These are phyloP conservation scores for Arxiozyma telluris DNA, from an alignment of 1,139 yeast genomes.

Conservation along the genomic window DNA sequence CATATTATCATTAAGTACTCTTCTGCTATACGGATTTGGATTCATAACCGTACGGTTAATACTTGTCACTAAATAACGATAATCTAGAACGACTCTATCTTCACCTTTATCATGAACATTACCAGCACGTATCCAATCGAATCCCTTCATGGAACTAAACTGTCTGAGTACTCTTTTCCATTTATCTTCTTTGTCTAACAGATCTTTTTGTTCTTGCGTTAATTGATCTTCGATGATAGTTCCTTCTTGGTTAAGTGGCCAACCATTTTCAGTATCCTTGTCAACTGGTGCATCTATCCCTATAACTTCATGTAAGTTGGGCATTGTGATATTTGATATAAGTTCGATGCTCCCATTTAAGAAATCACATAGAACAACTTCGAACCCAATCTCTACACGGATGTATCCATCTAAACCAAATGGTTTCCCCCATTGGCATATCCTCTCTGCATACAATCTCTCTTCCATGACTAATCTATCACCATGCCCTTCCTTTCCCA, in stretches of 20 bases:
- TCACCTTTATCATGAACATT: slow-evolving; percentile 39
- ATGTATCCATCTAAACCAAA: slow-evolving; percentile 46
- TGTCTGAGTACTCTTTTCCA: slow-evolving; percentile 25
- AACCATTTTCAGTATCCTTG: slow-evolving; percentile 22
- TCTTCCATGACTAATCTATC: slow-evolving; percentile 30
- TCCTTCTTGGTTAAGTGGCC: slow-evolving; percentile 20
- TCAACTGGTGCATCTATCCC: slow-evolving; percentile 32
- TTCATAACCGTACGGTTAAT: slow-evolving; percentile 39
- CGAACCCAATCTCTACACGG: slow-evolving; percentile 48
- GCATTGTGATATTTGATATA: slow-evolving; percentile 37
- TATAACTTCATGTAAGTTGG: slow-evolving; percentile 32
- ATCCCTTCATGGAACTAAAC: slow-evolving; percentile 31
- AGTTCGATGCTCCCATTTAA: slow-evolving; percentile 34
- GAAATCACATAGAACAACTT: slow-evolving; percentile 47
- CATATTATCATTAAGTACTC: slow-evolving; percentile 34
- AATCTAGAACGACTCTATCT: slow-evolving; percentile 40
- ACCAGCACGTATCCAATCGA: slow-evolving; percentile 40
- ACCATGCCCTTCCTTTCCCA: slow-evolving; percentile 18
- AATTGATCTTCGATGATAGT: slow-evolving; percentile 16
- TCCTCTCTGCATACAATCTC: slow-evolving; percentile 36
- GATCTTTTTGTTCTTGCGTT: slow-evolving; percentile 14
- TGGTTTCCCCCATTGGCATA: slow-evolving; percentile 44
- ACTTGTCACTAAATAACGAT: slow-evolving; percentile 41
- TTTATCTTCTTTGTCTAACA: slow-evolving; percentile 17
- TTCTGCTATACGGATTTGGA: slow-evolving; percentile 41